Base-by-base conservation (phyloP, 768 basidiomycete species). In the Trametes punicea region DNA sequence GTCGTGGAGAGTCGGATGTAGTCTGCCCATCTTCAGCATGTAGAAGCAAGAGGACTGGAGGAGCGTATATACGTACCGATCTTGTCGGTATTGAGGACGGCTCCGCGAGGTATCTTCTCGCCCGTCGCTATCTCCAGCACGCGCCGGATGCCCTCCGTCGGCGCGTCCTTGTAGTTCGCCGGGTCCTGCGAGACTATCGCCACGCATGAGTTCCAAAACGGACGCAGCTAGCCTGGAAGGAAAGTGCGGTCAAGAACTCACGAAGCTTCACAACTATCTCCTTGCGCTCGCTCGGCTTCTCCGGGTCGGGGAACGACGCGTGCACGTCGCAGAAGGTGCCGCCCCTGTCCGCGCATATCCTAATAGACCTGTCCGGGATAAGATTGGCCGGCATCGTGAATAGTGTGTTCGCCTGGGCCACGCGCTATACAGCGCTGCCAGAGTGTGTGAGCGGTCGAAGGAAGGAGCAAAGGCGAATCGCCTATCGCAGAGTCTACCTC, bases 321-420 rank as follows among this genome's bases (percentile, higher is more conserved):
- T 92, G 84, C 30, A 93, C 83, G 68, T 95, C 93, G 65, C 91
- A 93, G 72, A 93, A 96, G 0, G 93, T 97, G 4, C 94, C 94
- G 31, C 93, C 93, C 71, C 92, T 76, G 70, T 94, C 92, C 6
- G 89, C 88, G 64, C 89, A 91, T 59, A 94, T 91, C 50, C 85
- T 81, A 55, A 93, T 86, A 11, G 90, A 93, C 62, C 79, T 81
- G 67, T 90, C 84, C 20, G 88, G 86, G 44, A 90, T 55, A 15
- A 46, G 48, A 25, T 48, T 47, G 2, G 39, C 51, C 36, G 51
- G 23, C 57, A 58, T 58, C 18, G 20, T 46, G 6, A 18, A n/a
- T 33, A 13, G 20, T 48, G 26, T 6, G n/a, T 11, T 41, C n/a
- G 11, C 26, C 5, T 8, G 21, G 21, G n/a, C 26, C 20, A 16